phyloP scores from a whole-genome alignment of 2,329 filamentous ascomycete genomes.

The Lachnellula suecica region DNA sequence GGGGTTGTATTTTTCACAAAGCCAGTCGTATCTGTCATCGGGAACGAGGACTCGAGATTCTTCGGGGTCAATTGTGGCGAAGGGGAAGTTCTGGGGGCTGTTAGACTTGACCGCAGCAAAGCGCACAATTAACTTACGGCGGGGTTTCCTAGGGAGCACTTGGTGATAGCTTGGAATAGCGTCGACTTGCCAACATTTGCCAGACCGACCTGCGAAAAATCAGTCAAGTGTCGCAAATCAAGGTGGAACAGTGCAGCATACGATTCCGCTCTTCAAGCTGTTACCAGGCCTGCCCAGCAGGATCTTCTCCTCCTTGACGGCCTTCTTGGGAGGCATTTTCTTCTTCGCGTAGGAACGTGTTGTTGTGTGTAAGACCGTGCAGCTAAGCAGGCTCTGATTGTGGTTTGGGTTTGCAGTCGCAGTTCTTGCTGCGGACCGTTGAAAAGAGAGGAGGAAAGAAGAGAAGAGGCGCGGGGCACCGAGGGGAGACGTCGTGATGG shows the following conservation, averaged over 20 bases:
- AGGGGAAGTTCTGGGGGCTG: constrained; percentile 80
- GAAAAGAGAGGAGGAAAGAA: constrained; percentile 51
- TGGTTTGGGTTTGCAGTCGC: constrained; percentile 38
- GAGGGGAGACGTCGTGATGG: constrained; percentile 31
- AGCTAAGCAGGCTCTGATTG: constrained; percentile 33
- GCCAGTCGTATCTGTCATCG: constrained; percentile 94
- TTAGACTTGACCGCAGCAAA: constrained; percentile 29
- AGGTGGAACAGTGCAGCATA: constrained; percentile 46
- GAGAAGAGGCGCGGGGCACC: constrained; percentile 42
- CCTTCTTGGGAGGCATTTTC: constrained; percentile 92
- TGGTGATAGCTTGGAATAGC: constrained; percentile 98
- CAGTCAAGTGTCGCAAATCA: constrained; percentile 7
- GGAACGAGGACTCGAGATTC: constrained; percentile 97
- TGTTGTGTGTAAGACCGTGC: constrained; percentile 43
- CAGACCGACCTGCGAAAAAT: constrained; percentile 74
- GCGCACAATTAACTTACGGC: constrained; percentile 60
- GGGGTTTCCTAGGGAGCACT: constrained; percentile 94
- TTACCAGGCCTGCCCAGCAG: constrained; percentile 94
- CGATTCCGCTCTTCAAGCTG: constrained; percentile 99
- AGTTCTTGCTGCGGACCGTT: constrained; percentile 47
- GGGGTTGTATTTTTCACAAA: constrained; percentile 94
- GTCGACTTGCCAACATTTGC: constrained; percentile 99
- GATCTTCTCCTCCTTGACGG: constrained; percentile 89
- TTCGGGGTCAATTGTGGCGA: constrained; percentile 98
- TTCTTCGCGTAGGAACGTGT: constrained; percentile 57